Percentiles rank a stretch among this genome's conserved stretches.
Evolutionary conservation across 176 grass and related monocot genomes (phyloP).

Genomic region (Avena eriantha): DNA sequence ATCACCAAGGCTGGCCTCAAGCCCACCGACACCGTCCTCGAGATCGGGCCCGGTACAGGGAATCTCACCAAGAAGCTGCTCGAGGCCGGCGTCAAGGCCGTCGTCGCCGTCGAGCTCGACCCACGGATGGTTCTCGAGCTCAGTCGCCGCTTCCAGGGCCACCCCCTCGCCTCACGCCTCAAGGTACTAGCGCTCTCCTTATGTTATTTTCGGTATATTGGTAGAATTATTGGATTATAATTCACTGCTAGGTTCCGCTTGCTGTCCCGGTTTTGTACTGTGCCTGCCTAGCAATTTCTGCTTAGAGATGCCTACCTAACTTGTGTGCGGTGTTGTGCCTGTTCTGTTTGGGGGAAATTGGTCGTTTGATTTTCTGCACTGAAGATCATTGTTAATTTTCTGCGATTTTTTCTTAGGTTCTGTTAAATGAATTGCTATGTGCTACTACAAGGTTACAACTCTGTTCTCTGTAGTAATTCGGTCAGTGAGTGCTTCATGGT

Average conservation of each 20-base stretch:
- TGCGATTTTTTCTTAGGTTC: not conserved
- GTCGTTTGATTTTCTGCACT: not conserved
- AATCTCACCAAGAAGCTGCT: constrained; percentile 96
- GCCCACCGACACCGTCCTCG: constrained; percentile 89
- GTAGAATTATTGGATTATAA: not conserved
- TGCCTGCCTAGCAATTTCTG: not conserved
- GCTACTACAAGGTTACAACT: not conserved
- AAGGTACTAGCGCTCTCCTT: constrained; percentile 44
- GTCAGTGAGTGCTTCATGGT: not conserved
- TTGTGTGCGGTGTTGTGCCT: not conserved
- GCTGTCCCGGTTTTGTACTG: not conserved
- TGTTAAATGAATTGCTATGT: not conserved
- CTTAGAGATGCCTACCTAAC: not conserved
- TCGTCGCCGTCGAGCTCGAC: constrained; percentile 96
- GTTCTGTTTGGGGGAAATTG: not conserved
- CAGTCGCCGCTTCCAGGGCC: constrained; percentile 82
- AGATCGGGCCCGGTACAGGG: constrained; percentile 93
- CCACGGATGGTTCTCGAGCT: constrained; percentile 97
- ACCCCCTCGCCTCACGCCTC: constrained; percentile 69
- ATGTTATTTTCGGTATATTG: not conserved
- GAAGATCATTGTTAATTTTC: not conserved
- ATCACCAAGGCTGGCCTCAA: constrained; percentile 89
- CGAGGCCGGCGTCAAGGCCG: constrained; percentile 80
- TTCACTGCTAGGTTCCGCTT: not conserved
- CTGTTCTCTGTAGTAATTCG: not conserved